These are phyloP conservation scores for Escovopsis sp. DNA, from an alignment of 2,329 filamentous ascomycete genomes.

Conservation along the genomic window DNA sequence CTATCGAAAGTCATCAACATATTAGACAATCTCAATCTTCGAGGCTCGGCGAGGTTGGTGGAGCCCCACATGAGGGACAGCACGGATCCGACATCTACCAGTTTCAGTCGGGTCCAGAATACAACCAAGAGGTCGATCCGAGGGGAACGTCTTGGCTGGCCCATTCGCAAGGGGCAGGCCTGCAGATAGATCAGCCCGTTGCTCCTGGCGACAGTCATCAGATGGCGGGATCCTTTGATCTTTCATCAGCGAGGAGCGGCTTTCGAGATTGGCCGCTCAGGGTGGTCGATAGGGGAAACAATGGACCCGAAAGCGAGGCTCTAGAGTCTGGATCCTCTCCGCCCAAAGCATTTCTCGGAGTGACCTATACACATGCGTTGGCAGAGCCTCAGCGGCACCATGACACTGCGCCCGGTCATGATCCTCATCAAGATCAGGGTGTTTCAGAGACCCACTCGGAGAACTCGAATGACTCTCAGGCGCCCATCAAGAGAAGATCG, in stretches of 20 bases:
- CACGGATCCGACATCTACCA: no score
- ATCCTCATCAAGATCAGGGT: not conserved
- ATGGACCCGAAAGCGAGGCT: not conserved
- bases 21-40: no score
- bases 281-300: not conserved
- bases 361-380: not conserved
- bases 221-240: not conserved
- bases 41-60: no score
- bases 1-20: no score
- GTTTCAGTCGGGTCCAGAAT: no score
- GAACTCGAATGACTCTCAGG: constrained; percentile 8
- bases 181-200: no score
- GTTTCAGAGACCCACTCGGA: not conserved
- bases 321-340: no score
- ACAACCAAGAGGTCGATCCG: no score
- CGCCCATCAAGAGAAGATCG: constrained; percentile 14
- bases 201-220: no score
- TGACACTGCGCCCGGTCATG: not conserved
- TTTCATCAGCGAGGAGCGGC: not conserved
- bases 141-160: no score
- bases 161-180: no score
- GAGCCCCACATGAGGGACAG: no score
- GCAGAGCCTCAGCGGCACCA: not conserved
- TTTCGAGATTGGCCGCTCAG: not conserved
- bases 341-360: not conserved